Conservation (phyloP, 176 grass and related monocot genomes). For the Oryza meyeriana region DNA sequence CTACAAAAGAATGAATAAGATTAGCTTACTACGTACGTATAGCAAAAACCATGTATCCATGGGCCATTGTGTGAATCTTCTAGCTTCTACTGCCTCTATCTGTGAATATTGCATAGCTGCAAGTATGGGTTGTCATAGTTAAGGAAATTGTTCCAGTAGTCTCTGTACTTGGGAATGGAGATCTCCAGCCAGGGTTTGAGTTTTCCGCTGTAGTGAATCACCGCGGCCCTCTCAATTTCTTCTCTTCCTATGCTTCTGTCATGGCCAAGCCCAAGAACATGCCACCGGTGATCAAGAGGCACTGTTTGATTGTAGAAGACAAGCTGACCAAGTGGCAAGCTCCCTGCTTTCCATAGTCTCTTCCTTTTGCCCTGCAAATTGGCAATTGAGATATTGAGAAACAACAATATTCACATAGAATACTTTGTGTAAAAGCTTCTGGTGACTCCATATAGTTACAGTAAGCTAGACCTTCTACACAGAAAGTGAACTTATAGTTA, state of each 20-base stretch:
- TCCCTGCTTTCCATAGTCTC: slow-evolving; percentile 70
- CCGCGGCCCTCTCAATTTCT: slow-evolving; percentile 49
- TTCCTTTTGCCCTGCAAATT: slow-evolving; percentile 57
- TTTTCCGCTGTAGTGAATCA: slow-evolving; percentile 77
- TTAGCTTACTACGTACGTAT: neutral
- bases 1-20: slow-evolving; percentile 13
- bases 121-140: slow-evolving; percentile 58
- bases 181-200: slow-evolving; percentile 86
- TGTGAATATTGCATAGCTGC: slow-evolving; percentile 77
- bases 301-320: slow-evolving; percentile 75
- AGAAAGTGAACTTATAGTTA: neutral
- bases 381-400: neutral
- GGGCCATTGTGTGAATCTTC: neutral
- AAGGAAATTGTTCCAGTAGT: slow-evolving; percentile 64
- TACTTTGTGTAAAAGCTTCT: neutral
- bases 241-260: slow-evolving; percentile 23
- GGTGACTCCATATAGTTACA: neutral
- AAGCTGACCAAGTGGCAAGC: slow-evolving; percentile 66
- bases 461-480: neutral
- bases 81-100: slow-evolving; percentile 18
- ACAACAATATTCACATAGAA: neutral
- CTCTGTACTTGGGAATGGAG: slow-evolving; percentile 66
- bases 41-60: neutral
- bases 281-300: slow-evolving; percentile 65
- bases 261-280: slow-evolving; percentile 61